Base-by-base conservation (phyloP, 371 early-diverging fungal genomes). In the Lichtheimia corymbifera region DNA sequence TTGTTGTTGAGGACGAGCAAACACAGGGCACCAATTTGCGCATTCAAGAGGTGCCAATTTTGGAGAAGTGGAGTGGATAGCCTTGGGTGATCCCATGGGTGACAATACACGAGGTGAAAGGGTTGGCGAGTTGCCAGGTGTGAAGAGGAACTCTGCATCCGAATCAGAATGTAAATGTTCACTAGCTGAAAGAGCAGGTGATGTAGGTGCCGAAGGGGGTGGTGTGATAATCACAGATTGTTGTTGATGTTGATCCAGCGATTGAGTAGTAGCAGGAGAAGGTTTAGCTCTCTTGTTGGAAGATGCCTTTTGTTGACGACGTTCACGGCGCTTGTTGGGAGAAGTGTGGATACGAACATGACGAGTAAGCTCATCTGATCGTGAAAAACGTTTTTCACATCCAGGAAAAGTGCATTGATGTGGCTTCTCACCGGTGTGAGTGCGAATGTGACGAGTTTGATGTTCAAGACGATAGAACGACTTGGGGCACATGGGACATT, bases 401-500 rank as follows among this genome's bases (percentile, higher is more conserved):
- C 83, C 83, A 53, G 83, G 74, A 59, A 83, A 83, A 27, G 83
- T 82, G 66, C 92, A 93, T 59, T 77, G 82, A 62, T 86, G 91
- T 11, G 93, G 93, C 64, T 87, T 89, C 68, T 93, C 93, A 17
- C 92, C 92, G 5, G 92, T 93, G 64, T 93, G 93, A 43, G 90
- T 91, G 59, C 91, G 82, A 60, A 90, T 86, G 65, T 93, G 93
- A 51, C 94, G 83, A 25, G 86, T 86, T 62, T 85, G 88, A 61
- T 88, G 88, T 66, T 88, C 88, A 22, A 88, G 71, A 30, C 88
- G 78, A 61, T 83, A 83, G 65, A 88, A 88, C 25, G 83, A 84
- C 65, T 84, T 86, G 56, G 74, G 74, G 61, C 88, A 88, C 58
- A 84, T 78, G n/a, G 65, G 80, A 67, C 88, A 88, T 62, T 84